Base-by-base conservation (phyloP, 306 rosid genomes). In the Quercus berberidifolia region DNA sequence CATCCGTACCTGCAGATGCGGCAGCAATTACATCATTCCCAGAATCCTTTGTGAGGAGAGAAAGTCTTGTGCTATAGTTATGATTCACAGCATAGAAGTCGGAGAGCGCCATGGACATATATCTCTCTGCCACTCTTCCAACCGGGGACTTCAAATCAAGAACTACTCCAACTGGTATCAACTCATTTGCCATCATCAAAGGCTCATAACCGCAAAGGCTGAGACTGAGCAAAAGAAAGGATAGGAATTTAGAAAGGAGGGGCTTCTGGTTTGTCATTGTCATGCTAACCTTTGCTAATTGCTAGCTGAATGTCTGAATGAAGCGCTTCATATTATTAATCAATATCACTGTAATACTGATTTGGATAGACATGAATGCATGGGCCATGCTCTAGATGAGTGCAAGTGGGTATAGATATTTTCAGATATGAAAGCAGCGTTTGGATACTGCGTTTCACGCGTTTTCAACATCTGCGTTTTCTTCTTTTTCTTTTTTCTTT, bases 21-120 rank as follows among this genome's bases (percentile, higher is more conserved):
- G 89, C 87, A 1, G 11, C 62, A 74, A 80, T 74, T 21, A 78
- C 81, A 30, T 86, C 83, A 0, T 63, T 8, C 30, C 28, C 15
- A 4, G 87, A 86, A 64, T 77, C 41, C 55, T 49, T 70, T 5
- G 13, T n/a, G 6, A 18, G 73, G 13, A 77, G 43, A 3, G 25
- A 0, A 55, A 86, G 74, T 2, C 71, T 77, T 55, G 84, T 86
- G 18, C 15, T 26, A 64, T 70, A 83, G 41, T 71, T 6, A 6
- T 73, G 25, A 71, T 83, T 30, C 25, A 4, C 1, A 11, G 71
- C 59, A 31, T 86, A 86, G 71, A 86, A 83, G 41, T 86, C 87
- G 0, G 51, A 9, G 15, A 62, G 57, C 1, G 83, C 87, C 67
- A 86, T 80, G 41, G 26, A 11, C 20, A 81, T 80, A 55, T 57